Conservation (phyloP, 257 asterid species). For the Knoxia roxburghii region DNA sequence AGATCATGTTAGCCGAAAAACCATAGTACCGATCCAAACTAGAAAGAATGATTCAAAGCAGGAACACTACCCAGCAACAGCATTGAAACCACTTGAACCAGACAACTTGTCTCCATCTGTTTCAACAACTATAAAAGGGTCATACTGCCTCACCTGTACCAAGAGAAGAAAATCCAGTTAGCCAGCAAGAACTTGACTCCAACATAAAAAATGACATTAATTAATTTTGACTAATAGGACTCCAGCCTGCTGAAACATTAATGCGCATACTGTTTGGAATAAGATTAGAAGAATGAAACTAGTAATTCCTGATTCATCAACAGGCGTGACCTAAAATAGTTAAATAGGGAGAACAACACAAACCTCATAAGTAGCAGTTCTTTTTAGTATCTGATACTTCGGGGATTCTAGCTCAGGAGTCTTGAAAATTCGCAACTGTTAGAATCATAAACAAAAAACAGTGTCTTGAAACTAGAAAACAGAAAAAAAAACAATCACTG, state of each 20-base stretch:
- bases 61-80: constrained; percentile 68
- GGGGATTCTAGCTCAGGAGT: constrained; percentile 82
- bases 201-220: not conserved
- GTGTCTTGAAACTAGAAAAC: not conserved
- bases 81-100: constrained; percentile 72
- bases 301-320: not conserved
- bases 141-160: constrained; percentile 65
- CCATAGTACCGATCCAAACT: constrained; percentile 1
- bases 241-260: not conserved
- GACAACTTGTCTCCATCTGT: constrained; percentile 62
- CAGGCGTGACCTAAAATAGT: not conserved
- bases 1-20: constrained; percentile 7
- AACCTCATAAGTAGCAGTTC: constrained; percentile 78
- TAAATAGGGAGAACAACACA: constrained; percentile 2
- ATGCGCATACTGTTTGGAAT: not conserved
- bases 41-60: not conserved
- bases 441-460: constrained; percentile 11
- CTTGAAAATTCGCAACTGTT: constrained; percentile 72
- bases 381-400: constrained; percentile 62
- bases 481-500: not conserved
- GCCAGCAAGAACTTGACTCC: not conserved
- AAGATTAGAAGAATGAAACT: not conserved
- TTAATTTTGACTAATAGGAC: not conserved
- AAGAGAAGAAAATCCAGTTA: constrained; percentile 4
- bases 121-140: constrained; percentile 67